phyloP scores from a whole-genome alignment of 2,329 filamentous ascomycete genomes.

The Phaeoacremonium minimum region DNA sequence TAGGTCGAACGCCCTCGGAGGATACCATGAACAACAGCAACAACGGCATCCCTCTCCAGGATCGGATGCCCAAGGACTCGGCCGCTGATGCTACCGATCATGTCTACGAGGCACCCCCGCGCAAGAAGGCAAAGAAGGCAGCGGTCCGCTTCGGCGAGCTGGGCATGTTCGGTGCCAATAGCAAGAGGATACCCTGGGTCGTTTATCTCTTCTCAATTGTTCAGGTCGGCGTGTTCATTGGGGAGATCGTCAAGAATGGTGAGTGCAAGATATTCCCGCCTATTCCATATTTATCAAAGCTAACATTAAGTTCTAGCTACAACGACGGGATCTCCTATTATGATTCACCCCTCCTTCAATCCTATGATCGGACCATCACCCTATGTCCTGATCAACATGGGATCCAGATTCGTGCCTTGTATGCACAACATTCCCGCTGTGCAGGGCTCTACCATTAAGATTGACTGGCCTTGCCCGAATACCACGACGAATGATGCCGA shows the following conservation, averaged over 20 bases:
- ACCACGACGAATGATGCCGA: conserved; percentile 56
- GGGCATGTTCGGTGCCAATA: conserved; percentile 53
- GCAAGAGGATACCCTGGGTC: conserved; percentile 67
- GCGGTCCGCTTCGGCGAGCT: conserved; percentile 54
- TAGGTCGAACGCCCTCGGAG: conserved; percentile 31
- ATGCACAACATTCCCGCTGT: conserved; percentile 80
- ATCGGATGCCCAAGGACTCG: conserved; percentile 36
- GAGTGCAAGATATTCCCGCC: conserved; percentile 29
- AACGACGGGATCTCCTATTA: conserved; percentile 73
- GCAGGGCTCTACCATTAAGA: conserved; percentile 42
- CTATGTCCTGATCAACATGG: conserved; percentile 94
- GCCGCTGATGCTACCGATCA: conserved; percentile 48
- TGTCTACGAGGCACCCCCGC: conserved; percentile 52
- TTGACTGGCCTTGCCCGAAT: conserved; percentile 78
- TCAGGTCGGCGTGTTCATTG: conserved; percentile 84
- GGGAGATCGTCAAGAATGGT: conserved; percentile 82
- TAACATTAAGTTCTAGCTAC: no score
- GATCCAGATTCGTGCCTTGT: conserved; percentile 84
- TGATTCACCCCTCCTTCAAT: conserved; percentile 83
- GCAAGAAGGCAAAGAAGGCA: conserved; percentile 28
- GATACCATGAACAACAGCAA: conserved; percentile 28
- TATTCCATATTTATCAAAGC: no score
- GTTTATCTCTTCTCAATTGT: conserved; percentile 74
- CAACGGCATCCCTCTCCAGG: conserved; percentile 55
- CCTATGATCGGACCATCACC: conserved; percentile 94